phyloP scores from a whole-genome alignment of 352 stramenopile species.

The Pythium biforme region DNA sequence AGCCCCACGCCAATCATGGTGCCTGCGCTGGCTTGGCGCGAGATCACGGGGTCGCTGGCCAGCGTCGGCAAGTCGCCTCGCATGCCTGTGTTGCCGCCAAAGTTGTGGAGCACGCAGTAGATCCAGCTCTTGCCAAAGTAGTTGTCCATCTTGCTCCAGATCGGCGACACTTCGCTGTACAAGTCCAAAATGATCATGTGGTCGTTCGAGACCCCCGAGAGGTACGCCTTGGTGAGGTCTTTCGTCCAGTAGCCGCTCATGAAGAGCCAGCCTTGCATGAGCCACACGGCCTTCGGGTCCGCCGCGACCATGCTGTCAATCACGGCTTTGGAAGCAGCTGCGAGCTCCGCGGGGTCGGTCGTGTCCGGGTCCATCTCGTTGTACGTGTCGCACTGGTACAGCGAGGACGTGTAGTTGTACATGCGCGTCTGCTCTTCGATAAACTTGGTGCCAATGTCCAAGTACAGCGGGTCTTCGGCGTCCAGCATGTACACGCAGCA shows the following conservation, averaged over 20 bases:
- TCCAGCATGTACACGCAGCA: conserved; percentile 86
- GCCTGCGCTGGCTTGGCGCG: conserved; percentile 42
- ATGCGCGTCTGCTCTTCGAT: conserved; percentile 63
- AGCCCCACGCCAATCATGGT: conserved; percentile 77
- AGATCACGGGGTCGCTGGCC: conserved; percentile 46
- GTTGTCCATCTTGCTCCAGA: conserved; percentile 75
- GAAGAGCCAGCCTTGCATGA: conserved; percentile 86
- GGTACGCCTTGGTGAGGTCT: conserved; percentile 44
- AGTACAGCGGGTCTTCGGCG: conserved; percentile 78
- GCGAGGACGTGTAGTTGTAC: conserved; percentile 72
- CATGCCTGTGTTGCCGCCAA: conserved; percentile 75
- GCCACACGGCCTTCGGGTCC: conserved; percentile 75
- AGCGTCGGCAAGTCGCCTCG: conserved; percentile 68
- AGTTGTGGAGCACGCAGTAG: conserved; percentile 86
- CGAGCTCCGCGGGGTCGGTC: conserved; percentile 44
- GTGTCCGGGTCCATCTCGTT: conserved; percentile 83
- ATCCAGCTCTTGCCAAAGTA: conserved; percentile 86
- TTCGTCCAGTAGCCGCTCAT: conserved; percentile 73
- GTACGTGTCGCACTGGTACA: conserved; percentile 84
- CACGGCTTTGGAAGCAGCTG: conserved; percentile 57
- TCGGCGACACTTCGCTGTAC: conserved; percentile 70
- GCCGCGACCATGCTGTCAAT: conserved; percentile 71
- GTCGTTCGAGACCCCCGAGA: conserved; percentile 38
- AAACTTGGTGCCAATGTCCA: conserved; percentile 74
- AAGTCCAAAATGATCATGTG: conserved; percentile 77